Evolutionary conservation across 179 eudicot species (phyloP).

Genomic region (Silene coronaria): DNA sequence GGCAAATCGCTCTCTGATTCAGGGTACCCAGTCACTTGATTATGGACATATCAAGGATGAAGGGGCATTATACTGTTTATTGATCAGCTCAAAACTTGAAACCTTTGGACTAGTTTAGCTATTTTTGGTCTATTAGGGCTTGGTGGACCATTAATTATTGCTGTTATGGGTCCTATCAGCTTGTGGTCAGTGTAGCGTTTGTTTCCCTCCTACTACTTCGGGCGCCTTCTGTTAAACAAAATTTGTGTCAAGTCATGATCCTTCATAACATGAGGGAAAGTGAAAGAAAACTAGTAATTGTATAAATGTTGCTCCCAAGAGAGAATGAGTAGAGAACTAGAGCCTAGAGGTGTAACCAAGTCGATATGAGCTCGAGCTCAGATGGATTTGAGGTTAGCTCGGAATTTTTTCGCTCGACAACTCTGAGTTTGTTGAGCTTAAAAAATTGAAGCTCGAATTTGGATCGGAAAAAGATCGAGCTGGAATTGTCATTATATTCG

Average conservation of each 20-base stretch:
- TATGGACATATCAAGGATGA: conserved; percentile 23
- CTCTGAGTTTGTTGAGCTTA: too few relatives aligned
- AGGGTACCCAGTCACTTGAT: conserved; percentile 29
- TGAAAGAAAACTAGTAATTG: neutral
- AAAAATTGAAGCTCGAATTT: too few relatives aligned
- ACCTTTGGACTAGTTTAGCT: conserved; percentile 21
- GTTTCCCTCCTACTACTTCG: conserved; percentile 19
- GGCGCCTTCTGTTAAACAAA: neutral
- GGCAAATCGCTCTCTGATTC: conserved; percentile 28
- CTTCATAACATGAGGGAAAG: neutral
- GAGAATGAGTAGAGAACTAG: neutral
- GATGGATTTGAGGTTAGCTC: too few relatives aligned
- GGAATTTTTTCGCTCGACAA: too few relatives aligned
- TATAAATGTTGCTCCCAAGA: neutral
- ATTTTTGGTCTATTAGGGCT: conserved; percentile 17
- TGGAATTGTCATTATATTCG: too few relatives aligned
- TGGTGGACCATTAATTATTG: conserved; percentile 16
- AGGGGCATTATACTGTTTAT: conserved; percentile 20
- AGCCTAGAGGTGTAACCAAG: too few relatives aligned
- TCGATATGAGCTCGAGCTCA: too few relatives aligned
- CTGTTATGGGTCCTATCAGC: conserved; percentile 20
- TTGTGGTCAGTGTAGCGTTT: conserved; percentile 22
- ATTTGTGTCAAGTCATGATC: neutral
- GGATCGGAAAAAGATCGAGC: too few relatives aligned
- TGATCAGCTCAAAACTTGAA: conserved; percentile 16